Conservation (phyloP, 2,329 filamentous ascomycete species). For the Monilinia aucupariae region DNA sequence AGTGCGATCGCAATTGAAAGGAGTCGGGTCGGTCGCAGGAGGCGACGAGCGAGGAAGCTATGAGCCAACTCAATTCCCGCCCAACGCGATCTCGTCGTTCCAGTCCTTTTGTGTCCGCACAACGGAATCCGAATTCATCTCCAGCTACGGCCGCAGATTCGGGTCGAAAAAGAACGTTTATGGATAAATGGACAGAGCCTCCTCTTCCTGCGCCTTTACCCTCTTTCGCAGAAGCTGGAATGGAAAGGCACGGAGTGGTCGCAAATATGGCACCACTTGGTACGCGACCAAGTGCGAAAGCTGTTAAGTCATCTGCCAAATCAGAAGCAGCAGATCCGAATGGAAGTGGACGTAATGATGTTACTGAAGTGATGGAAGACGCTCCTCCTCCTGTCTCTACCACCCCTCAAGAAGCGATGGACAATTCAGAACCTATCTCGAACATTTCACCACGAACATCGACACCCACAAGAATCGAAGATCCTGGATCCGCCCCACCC, state of each 20-base stretch:
- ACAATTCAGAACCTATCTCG: slow-evolving; percentile 28
- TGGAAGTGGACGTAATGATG: slow-evolving; percentile 13
- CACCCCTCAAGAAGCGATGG: slow-evolving; percentile 26
- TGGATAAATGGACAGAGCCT: slow-evolving; percentile 52
- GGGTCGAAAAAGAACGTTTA: slow-evolving; percentile 27
- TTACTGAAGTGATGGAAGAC: slow-evolving; percentile 27
- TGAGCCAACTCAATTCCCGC: slow-evolving; percentile 22
- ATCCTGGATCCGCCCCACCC: slow-evolving; percentile 6
- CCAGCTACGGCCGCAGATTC: slow-evolving; percentile 18
- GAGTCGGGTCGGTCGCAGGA: slow-evolving; percentile 22
- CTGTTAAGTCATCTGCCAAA: slow-evolving; percentile 44
- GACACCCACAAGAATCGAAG: slow-evolving; percentile 22
- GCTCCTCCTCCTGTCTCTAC: slow-evolving; percentile 24
- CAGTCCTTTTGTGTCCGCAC: slow-evolving; percentile 27
- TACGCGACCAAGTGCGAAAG: slow-evolving; percentile 57
- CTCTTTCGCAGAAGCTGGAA: slow-evolving; percentile 70
- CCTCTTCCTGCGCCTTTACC: slow-evolving; percentile 48
- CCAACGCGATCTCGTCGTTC: slow-evolving; percentile 32
- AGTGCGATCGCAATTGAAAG: slow-evolving; percentile 26
- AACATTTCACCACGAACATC: slow-evolving; percentile 19
- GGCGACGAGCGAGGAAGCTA: slow-evolving; percentile 20
- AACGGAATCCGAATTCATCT: slow-evolving; percentile 19
- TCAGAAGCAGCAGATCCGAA: slow-evolving; percentile 20
- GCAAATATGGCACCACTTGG: slow-evolving; percentile 82
- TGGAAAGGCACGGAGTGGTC: slow-evolving; percentile 69